Evolutionary conservation across 805 yeast genomes (phyloP).

Genomic region (Yarrowia hollandica): DNA sequence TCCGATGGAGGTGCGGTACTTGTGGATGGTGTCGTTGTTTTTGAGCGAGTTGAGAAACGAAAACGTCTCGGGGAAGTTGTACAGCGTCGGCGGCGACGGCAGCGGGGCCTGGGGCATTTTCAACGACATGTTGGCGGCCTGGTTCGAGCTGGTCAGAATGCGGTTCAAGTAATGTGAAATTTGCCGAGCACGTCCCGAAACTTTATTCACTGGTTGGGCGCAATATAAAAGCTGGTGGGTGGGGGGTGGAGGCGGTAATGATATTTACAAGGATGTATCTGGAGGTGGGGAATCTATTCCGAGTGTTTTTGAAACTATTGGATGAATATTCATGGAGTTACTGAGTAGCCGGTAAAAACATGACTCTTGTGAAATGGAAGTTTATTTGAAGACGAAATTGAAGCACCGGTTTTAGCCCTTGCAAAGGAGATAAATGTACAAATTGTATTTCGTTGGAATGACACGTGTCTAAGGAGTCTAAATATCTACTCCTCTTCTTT

Average conservation of each 20-base stretch:
- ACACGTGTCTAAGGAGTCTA: background rate
- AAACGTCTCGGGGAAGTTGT: conserved; percentile 12
- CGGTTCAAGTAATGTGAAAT: conserved; percentile 21
- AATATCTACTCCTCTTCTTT: background rate
- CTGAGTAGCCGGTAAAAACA: background rate
- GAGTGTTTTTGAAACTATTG: background rate
- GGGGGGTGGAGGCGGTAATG: too few species aligned
- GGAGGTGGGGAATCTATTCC: background rate
- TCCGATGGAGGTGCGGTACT: conserved; percentile 55
- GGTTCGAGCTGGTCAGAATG: conserved; percentile 1
- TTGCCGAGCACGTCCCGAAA: conserved; percentile 20
- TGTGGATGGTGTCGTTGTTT: conserved; percentile 9
- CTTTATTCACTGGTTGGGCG: background rate
- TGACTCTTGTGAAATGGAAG: conserved; percentile 20
- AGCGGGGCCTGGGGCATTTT: conserved; percentile 20
- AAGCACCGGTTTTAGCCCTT: background rate
- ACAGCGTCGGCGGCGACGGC: background rate
- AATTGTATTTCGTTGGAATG: background rate
- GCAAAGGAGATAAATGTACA: background rate
- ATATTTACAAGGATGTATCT: background rate
- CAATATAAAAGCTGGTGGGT: background rate
- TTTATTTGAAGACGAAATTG: background rate
- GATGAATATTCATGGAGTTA: background rate
- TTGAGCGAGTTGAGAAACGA: conserved; percentile 10
- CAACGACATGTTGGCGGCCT: conserved; percentile 14